Percentiles rank a stretch among this genome's conserved stretches.
Conservation (phyloP, 805 yeast species). For the Metschnikowia continentalis region DNA sequence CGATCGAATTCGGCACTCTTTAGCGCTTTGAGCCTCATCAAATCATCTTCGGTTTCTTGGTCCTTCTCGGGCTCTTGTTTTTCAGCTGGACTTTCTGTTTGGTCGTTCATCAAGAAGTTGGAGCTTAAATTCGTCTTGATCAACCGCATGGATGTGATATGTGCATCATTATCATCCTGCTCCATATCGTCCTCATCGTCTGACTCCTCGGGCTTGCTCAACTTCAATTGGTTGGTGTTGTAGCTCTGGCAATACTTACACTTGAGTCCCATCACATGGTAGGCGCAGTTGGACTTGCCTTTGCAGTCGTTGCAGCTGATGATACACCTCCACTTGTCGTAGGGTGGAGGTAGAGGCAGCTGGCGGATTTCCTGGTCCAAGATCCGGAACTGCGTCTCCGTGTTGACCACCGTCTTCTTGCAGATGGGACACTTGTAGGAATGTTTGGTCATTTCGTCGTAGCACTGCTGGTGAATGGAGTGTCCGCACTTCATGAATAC, state of each 20-base stretch:
- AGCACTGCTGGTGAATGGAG: slow-evolving; percentile 84
- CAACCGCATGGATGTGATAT: slow-evolving; percentile 26
- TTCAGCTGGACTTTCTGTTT: not conserved
- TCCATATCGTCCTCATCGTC: slow-evolving; percentile 38
- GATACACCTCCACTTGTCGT: slow-evolving; percentile 68
- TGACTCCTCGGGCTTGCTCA: slow-evolving; percentile 66
- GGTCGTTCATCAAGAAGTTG: slow-evolving; percentile 34
- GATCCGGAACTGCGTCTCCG: slow-evolving; percentile 84
- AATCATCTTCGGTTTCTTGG: slow-evolving; percentile 25
- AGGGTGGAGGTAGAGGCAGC: slow-evolving; percentile 78
- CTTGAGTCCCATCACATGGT: slow-evolving; percentile 81
- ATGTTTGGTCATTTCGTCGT: slow-evolving; percentile 73
- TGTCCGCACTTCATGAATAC: slow-evolving; percentile 95
- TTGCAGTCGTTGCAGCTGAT: slow-evolving; percentile 84
- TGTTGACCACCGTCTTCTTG: slow-evolving; percentile 75
- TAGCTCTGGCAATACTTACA: slow-evolving; percentile 86
- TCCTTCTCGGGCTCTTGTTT: not conserved
- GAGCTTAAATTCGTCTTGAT: slow-evolving; percentile 33
- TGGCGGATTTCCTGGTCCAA: slow-evolving; percentile 76
- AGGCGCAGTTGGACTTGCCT: slow-evolving; percentile 69
- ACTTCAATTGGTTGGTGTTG: slow-evolving; percentile 70
- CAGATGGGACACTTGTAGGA: slow-evolving; percentile 91
- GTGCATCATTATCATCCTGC: slow-evolving; percentile 13
- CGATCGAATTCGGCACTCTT: slow-evolving; percentile 21
- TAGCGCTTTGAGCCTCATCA: slow-evolving; percentile 26